Evolutionary conservation across 768 basidiomycete genomes (phyloP).

Genomic region (Russula compacta): DNA sequence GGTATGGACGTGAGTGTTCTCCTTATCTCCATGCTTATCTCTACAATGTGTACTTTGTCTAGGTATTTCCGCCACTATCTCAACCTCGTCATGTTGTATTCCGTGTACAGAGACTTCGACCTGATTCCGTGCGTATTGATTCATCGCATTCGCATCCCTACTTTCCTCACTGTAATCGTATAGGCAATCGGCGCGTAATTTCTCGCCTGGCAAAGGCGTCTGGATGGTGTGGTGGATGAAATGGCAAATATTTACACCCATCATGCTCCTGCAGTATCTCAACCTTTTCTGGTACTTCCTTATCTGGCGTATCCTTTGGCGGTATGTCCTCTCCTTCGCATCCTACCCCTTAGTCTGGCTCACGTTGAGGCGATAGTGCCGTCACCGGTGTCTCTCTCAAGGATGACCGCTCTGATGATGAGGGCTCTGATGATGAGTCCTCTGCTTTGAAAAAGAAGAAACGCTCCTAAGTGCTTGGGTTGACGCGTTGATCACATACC

Average conservation of each 20-base stretch:
- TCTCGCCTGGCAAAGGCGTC: slow-evolving; percentile 51
- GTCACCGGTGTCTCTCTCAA: slow-evolving; percentile 37
- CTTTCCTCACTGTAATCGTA: neutral
- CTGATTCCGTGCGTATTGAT: slow-evolving; percentile 56
- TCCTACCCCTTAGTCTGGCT: neutral
- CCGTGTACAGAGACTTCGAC: slow-evolving; percentile 73
- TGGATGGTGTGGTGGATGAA: slow-evolving; percentile 75
- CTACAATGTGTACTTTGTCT: neutral
- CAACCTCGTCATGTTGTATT: slow-evolving; percentile 79
- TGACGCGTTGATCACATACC: slow-evolving; percentile 30
- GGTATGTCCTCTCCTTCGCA: slow-evolving; percentile 37
- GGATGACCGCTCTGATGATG: slow-evolving; percentile 80
- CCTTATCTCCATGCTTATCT: neutral
- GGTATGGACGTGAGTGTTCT: slow-evolving; percentile 70
- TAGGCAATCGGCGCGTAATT: slow-evolving; percentile 48
- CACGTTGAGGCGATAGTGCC: slow-evolving; percentile 34
- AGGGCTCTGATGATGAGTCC: slow-evolving; percentile 29
- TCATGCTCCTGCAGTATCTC: slow-evolving; percentile 68
- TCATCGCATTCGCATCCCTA: neutral
- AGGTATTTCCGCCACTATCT: slow-evolving; percentile 94
- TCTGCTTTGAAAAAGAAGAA: neutral
- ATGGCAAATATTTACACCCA: slow-evolving; percentile 68
- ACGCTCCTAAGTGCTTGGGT: slow-evolving; percentile 24
- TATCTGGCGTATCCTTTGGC: slow-evolving; percentile 65
- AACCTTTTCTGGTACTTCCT: slow-evolving; percentile 93